Conservation (phyloP, 2,329 filamentous ascomycete genomes). For the Stachybotrys elegans region DNA sequence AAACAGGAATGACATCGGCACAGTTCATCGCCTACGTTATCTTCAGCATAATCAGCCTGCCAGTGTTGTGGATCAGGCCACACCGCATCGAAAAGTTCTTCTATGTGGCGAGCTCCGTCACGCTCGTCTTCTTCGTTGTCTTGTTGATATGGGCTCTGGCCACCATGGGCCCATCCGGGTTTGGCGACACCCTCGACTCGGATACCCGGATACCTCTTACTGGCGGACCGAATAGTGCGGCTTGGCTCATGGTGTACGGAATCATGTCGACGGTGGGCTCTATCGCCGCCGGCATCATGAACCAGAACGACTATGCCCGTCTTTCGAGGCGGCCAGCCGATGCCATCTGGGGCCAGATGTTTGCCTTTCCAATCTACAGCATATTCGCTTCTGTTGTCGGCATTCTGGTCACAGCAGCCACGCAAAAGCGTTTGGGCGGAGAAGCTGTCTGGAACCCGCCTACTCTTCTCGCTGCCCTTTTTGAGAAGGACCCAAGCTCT, state of each 20-base stretch:
- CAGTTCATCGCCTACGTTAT: slow-evolving; percentile 38
- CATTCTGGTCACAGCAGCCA: slow-evolving; percentile 34
- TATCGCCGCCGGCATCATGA: slow-evolving; percentile 32
- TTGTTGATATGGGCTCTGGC: slow-evolving; percentile 39
- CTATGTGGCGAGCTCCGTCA: slow-evolving; percentile 31
- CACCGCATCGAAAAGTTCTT: slow-evolving; percentile 38
- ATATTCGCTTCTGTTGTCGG: slow-evolving; percentile 31
- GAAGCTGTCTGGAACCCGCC: slow-evolving; percentile 33
- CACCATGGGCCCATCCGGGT: slow-evolving; percentile 35
- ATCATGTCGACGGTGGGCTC: slow-evolving; percentile 31
- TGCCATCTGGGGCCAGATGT: slow-evolving; percentile 28
- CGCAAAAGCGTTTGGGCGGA: slow-evolving; percentile 28
- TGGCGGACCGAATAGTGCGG: slow-evolving; percentile 22
- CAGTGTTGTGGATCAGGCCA: slow-evolving; percentile 38
- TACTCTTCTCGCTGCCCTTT: slow-evolving; percentile 24
- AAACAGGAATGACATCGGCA: slow-evolving; percentile 38
- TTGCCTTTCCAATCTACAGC: slow-evolving; percentile 30
- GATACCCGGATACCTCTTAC: slow-evolving; percentile 16
- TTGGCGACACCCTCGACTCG: slow-evolving; percentile 26
- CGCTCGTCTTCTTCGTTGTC: slow-evolving; percentile 34
- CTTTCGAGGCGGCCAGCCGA: slow-evolving; percentile 24
- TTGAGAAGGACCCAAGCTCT: slow-evolving; percentile 22
- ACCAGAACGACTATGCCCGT: slow-evolving; percentile 33
- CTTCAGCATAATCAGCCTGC: slow-evolving; percentile 37
- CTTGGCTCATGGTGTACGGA: slow-evolving; percentile 31